Evolutionary conservation across 2,329 filamentous ascomycete species (phyloP).

Genomic region (Colletotrichum costaricense): DNA sequence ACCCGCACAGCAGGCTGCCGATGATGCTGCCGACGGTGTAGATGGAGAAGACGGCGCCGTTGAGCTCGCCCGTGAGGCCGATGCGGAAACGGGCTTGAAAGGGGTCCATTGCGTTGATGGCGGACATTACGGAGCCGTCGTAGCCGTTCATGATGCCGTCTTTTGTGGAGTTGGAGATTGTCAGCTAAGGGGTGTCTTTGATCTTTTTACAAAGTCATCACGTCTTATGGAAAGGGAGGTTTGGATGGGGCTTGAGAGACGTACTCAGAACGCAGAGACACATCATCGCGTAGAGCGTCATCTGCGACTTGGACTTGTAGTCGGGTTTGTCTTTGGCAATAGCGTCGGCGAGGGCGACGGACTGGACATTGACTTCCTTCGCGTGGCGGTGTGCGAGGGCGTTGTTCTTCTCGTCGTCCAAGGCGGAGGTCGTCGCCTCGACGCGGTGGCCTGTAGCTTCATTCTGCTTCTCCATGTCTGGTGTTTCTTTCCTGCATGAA

Average conservation of each 20-base stretch:
- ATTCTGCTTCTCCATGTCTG: conserved; percentile 8
- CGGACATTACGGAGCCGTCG: conserved; percentile 36
- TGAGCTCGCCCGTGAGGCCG: conserved; percentile 30
- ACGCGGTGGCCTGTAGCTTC: conserved; percentile 2
- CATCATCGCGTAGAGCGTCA: conserved; percentile 38
- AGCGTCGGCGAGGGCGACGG: conserved; percentile 37
- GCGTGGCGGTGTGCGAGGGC: conserved; percentile 17
- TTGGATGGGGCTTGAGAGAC: not conserved
- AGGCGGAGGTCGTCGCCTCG: conserved; percentile 30
- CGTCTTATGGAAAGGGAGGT: too few relatives aligned
- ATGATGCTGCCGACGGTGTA: conserved; percentile 37
- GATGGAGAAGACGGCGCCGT: conserved; percentile 35
- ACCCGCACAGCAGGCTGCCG: conserved; percentile 33
- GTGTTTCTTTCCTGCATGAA: not conserved
- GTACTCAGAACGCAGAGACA: conserved; percentile 35
- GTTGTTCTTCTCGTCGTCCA: conserved; percentile 18
- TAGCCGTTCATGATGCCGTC: conserved; percentile 34
- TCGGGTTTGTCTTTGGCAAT: conserved; percentile 37
- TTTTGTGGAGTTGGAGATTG: not conserved
- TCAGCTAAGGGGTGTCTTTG: not conserved
- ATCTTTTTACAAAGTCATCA: too few relatives aligned
- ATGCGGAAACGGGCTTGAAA: conserved; percentile 37
- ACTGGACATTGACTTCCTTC: conserved; percentile 35
- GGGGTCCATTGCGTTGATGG: conserved; percentile 37
- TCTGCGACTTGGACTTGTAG: conserved; percentile 29